Percentiles rank a stretch among this genome's conserved stretches.
Conservation (phyloP, 345 rosid species). For the Orychophragmus violaceus region DNA sequence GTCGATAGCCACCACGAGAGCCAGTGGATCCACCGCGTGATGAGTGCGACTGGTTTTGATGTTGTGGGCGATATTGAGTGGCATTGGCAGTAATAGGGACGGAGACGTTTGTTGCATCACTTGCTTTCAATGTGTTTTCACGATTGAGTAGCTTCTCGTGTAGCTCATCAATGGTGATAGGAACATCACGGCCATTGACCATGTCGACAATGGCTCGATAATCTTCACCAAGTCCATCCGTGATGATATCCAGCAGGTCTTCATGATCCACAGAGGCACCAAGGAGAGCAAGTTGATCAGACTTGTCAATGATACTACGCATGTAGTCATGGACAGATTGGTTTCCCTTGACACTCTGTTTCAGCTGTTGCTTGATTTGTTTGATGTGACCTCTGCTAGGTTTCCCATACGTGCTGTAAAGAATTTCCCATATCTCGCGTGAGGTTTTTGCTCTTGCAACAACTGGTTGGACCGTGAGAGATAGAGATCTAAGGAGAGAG, state of each 20-base stretch:
- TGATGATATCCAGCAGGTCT: not conserved
- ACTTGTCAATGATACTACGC: not conserved
- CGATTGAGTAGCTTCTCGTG: not conserved
- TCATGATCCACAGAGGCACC: not conserved
- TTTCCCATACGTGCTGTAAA: no score
- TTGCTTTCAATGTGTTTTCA: no score
- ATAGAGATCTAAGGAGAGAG: not conserved
- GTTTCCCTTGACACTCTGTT: not conserved
- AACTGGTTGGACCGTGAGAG: not conserved
- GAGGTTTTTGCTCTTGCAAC: not conserved
- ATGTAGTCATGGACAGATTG: not conserved
- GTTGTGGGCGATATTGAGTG: not conserved
- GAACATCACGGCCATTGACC: not conserved
- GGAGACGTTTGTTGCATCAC: no score
- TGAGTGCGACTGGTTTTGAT: no score
- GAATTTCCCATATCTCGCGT: not conserved
- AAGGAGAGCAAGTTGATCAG: not conserved
- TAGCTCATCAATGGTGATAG: rapidly evolving
- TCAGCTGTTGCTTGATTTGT: not conserved
- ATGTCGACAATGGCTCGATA: not conserved
- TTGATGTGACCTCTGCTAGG: not conserved
- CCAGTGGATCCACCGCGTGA: no score
- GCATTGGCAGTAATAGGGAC: not conserved
- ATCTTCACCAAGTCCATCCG: no score
- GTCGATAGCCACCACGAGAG: no score